phyloP scores from a whole-genome alignment of 257 asterid species.

The Linaria vulgaris region DNA sequence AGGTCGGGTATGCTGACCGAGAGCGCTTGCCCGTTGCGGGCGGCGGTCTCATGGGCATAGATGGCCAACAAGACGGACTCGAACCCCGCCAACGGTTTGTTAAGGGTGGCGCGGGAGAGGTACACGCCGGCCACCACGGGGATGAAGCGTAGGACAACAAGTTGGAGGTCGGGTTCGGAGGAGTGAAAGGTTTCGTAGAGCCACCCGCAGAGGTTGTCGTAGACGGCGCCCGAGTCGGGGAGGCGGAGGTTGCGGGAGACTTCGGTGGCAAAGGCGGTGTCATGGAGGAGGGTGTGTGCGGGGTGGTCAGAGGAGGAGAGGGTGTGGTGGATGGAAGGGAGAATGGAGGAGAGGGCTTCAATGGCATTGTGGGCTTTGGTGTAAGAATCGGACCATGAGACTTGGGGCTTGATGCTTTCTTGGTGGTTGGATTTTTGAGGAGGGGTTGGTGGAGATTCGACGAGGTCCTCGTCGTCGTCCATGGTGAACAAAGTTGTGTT shows the following conservation, averaged over 20 bases:
- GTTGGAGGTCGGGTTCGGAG: slow-evolving; percentile 62
- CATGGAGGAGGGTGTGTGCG: slow-evolving; percentile 65
- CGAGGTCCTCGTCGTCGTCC: no score
- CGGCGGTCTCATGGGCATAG: slow-evolving; percentile 64
- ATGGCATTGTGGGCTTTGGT: slow-evolving; percentile 60
- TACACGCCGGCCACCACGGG: slow-evolving; percentile 77
- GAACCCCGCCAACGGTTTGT: slow-evolving; percentile 76
- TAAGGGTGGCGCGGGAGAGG: slow-evolving; percentile 68
- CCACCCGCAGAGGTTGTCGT: slow-evolving; percentile 88
- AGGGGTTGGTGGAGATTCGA: slow-evolving; percentile 21
- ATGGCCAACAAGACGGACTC: slow-evolving; percentile 81
- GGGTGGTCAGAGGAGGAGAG: slow-evolving; percentile 67
- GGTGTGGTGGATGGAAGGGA: slow-evolving; percentile 47
- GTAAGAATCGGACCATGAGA: slow-evolving; percentile 75
- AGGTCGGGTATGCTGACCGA: slow-evolving; percentile 73
- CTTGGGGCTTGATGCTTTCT: slow-evolving; percentile 37
- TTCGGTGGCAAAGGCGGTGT: slow-evolving; percentile 45
- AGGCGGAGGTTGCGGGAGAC: slow-evolving; percentile 66
- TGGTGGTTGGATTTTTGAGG: slow-evolving; percentile 21
- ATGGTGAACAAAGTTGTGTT: neutral
- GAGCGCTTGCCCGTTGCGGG: slow-evolving; percentile 55
- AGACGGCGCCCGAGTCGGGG: slow-evolving; percentile 78
- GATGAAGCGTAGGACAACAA: slow-evolving; percentile 76
- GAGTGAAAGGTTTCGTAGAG: slow-evolving; percentile 94
- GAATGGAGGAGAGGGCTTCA: slow-evolving; percentile 57